Conservation (phyloP, 257 asterid species). For the Agastache rugosa region DNA sequence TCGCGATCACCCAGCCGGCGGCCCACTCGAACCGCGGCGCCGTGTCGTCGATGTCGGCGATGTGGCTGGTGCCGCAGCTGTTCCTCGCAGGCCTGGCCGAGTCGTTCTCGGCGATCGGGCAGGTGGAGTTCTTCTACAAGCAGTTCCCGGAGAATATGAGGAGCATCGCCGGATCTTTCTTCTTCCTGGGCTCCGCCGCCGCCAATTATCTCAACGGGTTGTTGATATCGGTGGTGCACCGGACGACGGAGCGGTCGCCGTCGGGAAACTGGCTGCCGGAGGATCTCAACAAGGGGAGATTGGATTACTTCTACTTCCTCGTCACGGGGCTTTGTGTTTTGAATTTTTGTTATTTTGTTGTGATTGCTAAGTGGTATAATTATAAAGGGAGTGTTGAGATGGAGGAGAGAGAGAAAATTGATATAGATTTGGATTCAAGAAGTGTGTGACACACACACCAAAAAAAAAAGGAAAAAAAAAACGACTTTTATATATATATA, state of each 20-base stretch:
- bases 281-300: conserved; percentile 80
- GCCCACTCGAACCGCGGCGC: conserved; percentile 49
- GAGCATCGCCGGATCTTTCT: conserved; percentile 80
- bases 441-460: not conserved
- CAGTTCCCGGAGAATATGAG: conserved; percentile 96
- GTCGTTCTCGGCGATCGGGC: conserved; percentile 76
- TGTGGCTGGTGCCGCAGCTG: conserved; percentile 87
- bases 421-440: conserved; percentile 8
- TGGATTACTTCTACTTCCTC: conserved; percentile 73
- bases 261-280: conserved; percentile 90
- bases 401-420: conserved; percentile 40
- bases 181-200: conserved; percentile 65
- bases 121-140: conserved; percentile 80
- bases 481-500: too few species aligned
- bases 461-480: too few species aligned
- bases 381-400: conserved; percentile 75
- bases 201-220: conserved; percentile 66
- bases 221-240: conserved; percentile 61
- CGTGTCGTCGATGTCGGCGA: conserved; percentile 70
- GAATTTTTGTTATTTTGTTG: conserved; percentile 60
- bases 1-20: conserved; percentile 47
- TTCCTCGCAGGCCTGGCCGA: conserved; percentile 75
- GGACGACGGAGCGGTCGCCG: conserved; percentile 54
- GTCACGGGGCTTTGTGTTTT: conserved; percentile 57
- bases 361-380: conserved; percentile 79